Percentiles rank a stretch among this genome's conserved stretches.
Conservation (phyloP, 768 basidiomycete genomes). For the Scleroderma bovista region DNA sequence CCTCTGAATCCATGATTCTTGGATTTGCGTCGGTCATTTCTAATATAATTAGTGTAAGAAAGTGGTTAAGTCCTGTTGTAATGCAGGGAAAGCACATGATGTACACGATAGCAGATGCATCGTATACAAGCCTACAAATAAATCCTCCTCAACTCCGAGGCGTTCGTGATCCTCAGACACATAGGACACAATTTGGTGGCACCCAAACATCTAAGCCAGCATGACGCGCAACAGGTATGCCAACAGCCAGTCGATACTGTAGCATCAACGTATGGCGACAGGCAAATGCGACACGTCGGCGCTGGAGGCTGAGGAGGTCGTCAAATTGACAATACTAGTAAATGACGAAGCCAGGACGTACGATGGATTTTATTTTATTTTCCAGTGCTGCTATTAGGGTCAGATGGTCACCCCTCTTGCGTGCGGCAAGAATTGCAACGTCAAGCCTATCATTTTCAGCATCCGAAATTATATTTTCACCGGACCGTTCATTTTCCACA, state of each 20-base stretch:
- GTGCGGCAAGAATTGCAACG: constrained; percentile 44
- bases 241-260: constrained; percentile 82
- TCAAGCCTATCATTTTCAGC: constrained; percentile 44
- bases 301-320: constrained; percentile 12
- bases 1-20: too few relatives aligned
- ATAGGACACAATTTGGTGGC: constrained; percentile 82
- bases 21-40: too few relatives aligned
- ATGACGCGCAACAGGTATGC: constrained; percentile 80
- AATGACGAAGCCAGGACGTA: constrained; percentile 32
- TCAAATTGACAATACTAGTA: constrained; percentile 37
- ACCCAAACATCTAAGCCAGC: constrained; percentile 81
- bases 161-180: constrained; percentile 79
- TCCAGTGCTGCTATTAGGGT: constrained; percentile 53
- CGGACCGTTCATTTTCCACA: too few relatives aligned
- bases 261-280: constrained; percentile 73
- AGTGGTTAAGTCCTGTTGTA: neutral
- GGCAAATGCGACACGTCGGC: constrained; percentile 65
- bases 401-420: constrained; percentile 41
- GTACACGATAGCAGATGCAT: constrained; percentile 1
- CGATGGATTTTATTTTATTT: constrained; percentile 53
- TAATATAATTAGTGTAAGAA: too few relatives aligned
- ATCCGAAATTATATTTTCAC: neutral
- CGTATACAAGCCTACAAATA: constrained; percentile 45
- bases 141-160: constrained; percentile 67
- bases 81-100: neutral